phyloP scores from a whole-genome alignment of 2,329 filamentous ascomycete genomes.

The Arthrobotrys megalospora region DNA sequence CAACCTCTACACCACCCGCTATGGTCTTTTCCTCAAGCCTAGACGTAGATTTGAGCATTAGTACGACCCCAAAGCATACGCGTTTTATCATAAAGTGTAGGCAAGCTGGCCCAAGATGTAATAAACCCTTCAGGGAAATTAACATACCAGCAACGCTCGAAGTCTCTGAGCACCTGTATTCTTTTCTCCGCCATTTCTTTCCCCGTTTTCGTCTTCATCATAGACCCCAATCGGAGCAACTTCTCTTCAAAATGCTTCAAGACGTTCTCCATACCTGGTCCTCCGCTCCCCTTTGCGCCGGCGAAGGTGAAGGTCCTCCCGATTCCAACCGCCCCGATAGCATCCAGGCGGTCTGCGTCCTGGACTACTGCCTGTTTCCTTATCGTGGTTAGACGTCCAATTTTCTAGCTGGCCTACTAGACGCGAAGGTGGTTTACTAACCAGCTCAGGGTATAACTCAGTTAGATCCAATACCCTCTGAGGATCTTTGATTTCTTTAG shows the following conservation, averaged over 20 bases:
- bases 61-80: not conserved
- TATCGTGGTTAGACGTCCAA: not conserved
- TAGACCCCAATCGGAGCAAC: conserved; percentile 75
- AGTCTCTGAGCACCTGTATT: conserved; percentile 70
- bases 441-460: conserved; percentile 77
- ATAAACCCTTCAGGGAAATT: not conserved
- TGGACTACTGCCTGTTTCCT: conserved; percentile 79
- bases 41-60: not conserved
- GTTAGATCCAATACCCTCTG: conserved; percentile 75
- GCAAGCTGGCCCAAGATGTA: not conserved
- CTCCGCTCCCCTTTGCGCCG: conserved; percentile 73
- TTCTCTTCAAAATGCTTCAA: conserved; percentile 85
- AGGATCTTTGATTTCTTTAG: conserved; percentile 79
- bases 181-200: conserved; percentile 70
- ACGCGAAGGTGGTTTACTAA: conserved; percentile 11
- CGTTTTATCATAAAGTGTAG: not conserved
- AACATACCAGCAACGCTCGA: conserved; percentile 71
- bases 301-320: conserved; percentile 83
- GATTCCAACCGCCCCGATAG: conserved; percentile 88
- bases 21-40: conserved; percentile 59
- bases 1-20: conserved; percentile 44
- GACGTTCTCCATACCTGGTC: conserved; percentile 74
- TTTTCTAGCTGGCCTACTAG: not conserved
- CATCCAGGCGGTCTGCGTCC: conserved; percentile 93
- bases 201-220: conserved; percentile 75